Conservation (phyloP, 176 grass and related monocot species). For the Musa troglodytarum region DNA sequence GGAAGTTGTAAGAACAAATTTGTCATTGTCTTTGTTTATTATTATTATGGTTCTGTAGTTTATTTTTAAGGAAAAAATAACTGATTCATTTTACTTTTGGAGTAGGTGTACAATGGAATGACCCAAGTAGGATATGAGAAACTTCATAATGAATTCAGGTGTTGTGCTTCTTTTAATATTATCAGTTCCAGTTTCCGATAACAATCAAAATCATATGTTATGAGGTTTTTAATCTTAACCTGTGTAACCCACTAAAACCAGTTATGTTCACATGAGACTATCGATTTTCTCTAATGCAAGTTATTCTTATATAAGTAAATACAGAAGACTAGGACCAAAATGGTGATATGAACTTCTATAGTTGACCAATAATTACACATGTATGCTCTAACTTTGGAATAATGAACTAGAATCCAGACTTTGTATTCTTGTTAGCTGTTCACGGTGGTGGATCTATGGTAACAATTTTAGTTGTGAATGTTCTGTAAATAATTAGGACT, state of each 20-base stretch:
- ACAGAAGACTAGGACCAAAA: too few species aligned
- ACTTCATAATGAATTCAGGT: slow-evolving; percentile 63
- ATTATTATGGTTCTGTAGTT: slow-evolving; percentile 2
- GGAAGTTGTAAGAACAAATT: slow-evolving; percentile 61
- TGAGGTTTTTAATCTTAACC: background rate
- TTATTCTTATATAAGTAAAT: too few species aligned
- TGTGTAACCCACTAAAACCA: background rate
- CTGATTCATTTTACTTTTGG: slow-evolving; percentile 17
- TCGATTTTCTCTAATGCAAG: background rate
- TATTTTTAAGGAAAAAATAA: slow-evolving; percentile 19
- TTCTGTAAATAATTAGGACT: too few species aligned
- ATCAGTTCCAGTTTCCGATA: slow-evolving; percentile 1
- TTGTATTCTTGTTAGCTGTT: too few species aligned
- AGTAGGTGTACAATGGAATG: slow-evolving; percentile 75
- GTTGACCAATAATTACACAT: too few species aligned
- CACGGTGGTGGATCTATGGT: too few species aligned
- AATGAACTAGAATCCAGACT: too few species aligned
- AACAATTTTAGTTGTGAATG: too few species aligned
- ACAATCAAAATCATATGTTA: background rate
- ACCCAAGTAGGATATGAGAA: slow-evolving; percentile 81
- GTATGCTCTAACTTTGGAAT: too few species aligned
- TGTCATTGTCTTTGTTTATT: slow-evolving; percentile 10
- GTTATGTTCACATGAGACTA: background rate
- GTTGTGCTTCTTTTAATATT: slow-evolving; percentile 7
- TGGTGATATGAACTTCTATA: too few species aligned